phyloP scores from a whole-genome alignment of 2,329 filamentous ascomycete species.

The Capronia coronata region DNA sequence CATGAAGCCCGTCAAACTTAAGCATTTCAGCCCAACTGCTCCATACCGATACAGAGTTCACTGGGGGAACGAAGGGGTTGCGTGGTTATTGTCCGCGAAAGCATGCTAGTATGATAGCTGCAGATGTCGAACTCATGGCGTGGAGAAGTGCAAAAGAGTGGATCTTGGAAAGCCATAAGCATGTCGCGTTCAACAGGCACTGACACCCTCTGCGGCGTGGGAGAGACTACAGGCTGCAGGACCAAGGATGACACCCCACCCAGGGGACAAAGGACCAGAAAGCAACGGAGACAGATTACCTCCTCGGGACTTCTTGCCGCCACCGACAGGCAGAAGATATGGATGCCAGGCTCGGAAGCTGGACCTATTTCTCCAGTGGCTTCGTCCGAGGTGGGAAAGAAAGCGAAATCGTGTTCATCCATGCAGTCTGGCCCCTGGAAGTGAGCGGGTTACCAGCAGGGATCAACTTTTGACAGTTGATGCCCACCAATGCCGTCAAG shows the following conservation, averaged over 20 bases:
- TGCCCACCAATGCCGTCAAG: constrained; percentile 13
- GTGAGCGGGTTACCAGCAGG: neutral
- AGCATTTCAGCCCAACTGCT: neutral
- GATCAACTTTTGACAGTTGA: neutral
- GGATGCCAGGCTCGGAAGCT: neutral
- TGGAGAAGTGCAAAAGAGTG: neutral
- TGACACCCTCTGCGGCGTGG: neutral
- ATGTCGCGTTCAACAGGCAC: neutral
- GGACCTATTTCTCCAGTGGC: neutral
- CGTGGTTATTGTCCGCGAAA: neutral
- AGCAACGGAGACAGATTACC: neutral
- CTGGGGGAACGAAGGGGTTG: neutral
- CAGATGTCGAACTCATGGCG: neutral
- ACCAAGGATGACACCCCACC: neutral
- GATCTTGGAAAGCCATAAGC: neutral
- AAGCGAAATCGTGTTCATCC: neutral
- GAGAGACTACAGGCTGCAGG: neutral
- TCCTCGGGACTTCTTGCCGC: neutral
- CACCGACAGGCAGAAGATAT: neutral
- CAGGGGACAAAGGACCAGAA: neutral
- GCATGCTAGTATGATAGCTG: neutral
- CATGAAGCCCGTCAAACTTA: neutral
- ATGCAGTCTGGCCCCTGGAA: neutral
- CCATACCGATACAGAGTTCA: neutral
- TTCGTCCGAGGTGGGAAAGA: neutral